These are phyloP conservation scores for Babesia ovis DNA, from an alignment of 169 alveolate genomes.

Conservation along the genomic window DNA sequence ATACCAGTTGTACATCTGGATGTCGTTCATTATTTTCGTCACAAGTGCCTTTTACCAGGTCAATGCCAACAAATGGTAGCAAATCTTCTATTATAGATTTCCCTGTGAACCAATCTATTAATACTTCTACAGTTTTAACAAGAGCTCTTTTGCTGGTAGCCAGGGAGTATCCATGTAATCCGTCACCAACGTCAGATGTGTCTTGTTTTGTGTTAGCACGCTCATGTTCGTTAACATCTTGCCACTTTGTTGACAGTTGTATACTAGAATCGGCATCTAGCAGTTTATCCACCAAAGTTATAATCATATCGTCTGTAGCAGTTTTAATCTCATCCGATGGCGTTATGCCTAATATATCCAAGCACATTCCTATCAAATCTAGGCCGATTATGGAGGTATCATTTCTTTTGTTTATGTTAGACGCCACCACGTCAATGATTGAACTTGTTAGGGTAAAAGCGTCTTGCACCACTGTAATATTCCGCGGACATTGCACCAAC, in stretches of 20 bases:
- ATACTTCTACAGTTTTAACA: not conserved
- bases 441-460: not conserved
- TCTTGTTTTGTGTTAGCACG: too few species aligned
- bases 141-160: too few species aligned
- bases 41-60: constrained; percentile 8
- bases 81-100: not conserved
- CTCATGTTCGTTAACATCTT: too few species aligned
- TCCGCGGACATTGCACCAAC: not conserved
- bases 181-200: too few species aligned
- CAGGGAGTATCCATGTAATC: too few species aligned
- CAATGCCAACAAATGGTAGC: constrained; percentile 6
- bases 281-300: not conserved
- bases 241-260: too few species aligned
- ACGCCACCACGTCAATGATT: not conserved
- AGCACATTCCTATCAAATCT: constrained; percentile 1
- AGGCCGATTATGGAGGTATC: constrained; percentile 7
- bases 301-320: not conserved
- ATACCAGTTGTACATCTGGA: not conserved
- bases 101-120: constrained; percentile 16
- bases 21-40: not conserved
- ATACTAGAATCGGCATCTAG: too few species aligned
- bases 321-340: not conserved
- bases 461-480: not conserved
- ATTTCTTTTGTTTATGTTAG: not conserved
- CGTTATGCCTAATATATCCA: not conserved